Base-by-base conservation (phyloP, 2,329 filamentous ascomycete genomes). In the Fusarium sarcochroum region DNA sequence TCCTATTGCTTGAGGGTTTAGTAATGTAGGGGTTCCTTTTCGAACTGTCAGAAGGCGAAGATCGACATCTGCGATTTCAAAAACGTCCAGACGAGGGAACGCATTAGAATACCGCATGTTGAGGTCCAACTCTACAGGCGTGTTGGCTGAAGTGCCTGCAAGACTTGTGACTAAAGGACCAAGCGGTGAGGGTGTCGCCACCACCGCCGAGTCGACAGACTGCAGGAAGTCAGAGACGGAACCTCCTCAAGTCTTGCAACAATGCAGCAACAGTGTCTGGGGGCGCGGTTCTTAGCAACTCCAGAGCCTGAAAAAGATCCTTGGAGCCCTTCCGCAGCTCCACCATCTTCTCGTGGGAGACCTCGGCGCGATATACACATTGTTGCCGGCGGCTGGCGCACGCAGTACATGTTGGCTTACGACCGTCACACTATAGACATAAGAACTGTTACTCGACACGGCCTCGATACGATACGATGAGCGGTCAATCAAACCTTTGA, bases 281-380 rank as follows among this genome's bases (percentile, higher is more conserved):
- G 0, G 62, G 62, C 2, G 47, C 38, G 13, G 42, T 45, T 5
- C 60, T 54, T 3, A 65, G 5, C 7, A 60, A 3, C 27, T 65
- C 62, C 8, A 65, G 20, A 5, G 62, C 62, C 27, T 60, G 47
- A 3, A 65, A 35, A 0, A 65, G 60, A 32, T 60, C 54, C 3
- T 15, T 53, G 1, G 60, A 65, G 14, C 37, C 47, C 13, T 65
- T 41, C 6, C 54, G 34, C 7, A 65, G 25, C 38, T 65, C 62
- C 3, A 37, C 8, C n/a, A 65, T 49, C 54, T 54, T 65, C 7
- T 66, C 47, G 6, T 55, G 54, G 2, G 62, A 54, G 6, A 66
- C 38, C 38, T 65, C 61, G 32, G 42, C 61, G 7, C 62, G 62
- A n/a, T 65, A 66, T 3, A 25, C 32, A 42, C 62, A 65, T 20